Conservation (phyloP, 345 rosid genomes). For the Corchorus olitorius region DNA sequence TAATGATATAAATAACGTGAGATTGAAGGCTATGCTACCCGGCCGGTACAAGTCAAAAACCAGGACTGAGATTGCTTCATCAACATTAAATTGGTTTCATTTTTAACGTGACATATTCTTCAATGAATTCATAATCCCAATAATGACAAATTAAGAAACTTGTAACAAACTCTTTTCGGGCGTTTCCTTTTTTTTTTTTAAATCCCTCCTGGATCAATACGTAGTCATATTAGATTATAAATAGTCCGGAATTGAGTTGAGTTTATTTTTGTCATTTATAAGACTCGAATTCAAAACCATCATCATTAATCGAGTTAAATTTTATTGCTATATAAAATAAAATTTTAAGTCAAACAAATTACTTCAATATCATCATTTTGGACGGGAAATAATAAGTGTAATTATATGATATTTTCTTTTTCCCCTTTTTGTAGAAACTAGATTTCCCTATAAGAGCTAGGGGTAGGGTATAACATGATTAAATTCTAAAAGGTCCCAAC, state of each 20-base stretch:
- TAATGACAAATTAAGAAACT: not conserved
- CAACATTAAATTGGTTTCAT: not conserved
- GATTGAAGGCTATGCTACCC: not conserved
- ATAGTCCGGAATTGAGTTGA: no score
- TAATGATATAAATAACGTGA: not conserved
- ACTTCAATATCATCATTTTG: constrained; percentile 1
- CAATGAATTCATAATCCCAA: not conserved
- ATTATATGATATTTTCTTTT: no score
- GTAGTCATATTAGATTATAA: no score
- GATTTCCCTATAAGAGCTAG: not conserved
- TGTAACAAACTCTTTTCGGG: not conserved
- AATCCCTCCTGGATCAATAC: no score
- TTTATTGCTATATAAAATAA: no score
- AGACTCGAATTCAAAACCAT: no score
- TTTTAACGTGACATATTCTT: not conserved
- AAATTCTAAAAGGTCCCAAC: not conserved
- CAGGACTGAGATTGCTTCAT: not conserved
- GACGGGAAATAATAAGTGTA: not conserved
- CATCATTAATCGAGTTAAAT: no score
- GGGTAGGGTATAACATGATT: not conserved
- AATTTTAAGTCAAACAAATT: not conserved
- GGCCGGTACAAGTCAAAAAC: not conserved
- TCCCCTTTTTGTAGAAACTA: not conserved
- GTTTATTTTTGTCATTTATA: no score
- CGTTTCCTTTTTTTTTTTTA: no score